Percentiles rank a stretch among this genome's conserved stretches.
Conservation (phyloP, 2,329 filamentous ascomycete genomes). For the Ceratocystis cubensis region DNA sequence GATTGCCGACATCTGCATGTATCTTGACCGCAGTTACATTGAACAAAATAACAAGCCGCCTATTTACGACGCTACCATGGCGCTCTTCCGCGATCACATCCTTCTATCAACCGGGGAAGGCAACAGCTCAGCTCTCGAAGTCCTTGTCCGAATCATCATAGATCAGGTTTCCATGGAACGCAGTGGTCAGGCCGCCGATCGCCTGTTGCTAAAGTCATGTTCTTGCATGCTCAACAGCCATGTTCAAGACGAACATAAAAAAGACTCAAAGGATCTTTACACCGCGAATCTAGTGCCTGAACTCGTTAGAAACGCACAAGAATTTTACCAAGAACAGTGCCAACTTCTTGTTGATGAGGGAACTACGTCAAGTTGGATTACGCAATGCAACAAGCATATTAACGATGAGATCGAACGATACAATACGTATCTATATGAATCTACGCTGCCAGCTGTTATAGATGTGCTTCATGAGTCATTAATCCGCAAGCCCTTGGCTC, state of each 20-base stretch:
- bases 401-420: constrained; percentile 73
- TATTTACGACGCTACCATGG: constrained; percentile 76
- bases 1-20: constrained; percentile 94
- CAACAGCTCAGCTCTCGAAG: constrained; percentile 47
- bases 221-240: constrained; percentile 81
- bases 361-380: constrained; percentile 72
- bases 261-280: constrained; percentile 70
- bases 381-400: constrained; percentile 60
- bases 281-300: constrained; percentile 67
- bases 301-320: constrained; percentile 57
- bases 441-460: constrained; percentile 61
- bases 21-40: constrained; percentile 79
- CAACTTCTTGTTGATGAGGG: constrained; percentile 60
- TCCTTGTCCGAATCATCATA: constrained; percentile 70
- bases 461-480: constrained; percentile 69
- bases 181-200: constrained; percentile 78
- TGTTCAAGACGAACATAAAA: constrained; percentile 69
- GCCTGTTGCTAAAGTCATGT: constrained; percentile 67
- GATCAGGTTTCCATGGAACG: constrained; percentile 90
- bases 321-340: constrained; percentile 68
- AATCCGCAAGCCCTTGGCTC: constrained; percentile 62
- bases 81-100: constrained; percentile 76
- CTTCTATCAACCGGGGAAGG: constrained; percentile 44
- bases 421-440: constrained; percentile 61
- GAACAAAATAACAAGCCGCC: constrained; percentile 57